Base-by-base conservation (phyloP, 495 filamentous ascomycete species). In the Aspergillus coremiiformis region DNA sequence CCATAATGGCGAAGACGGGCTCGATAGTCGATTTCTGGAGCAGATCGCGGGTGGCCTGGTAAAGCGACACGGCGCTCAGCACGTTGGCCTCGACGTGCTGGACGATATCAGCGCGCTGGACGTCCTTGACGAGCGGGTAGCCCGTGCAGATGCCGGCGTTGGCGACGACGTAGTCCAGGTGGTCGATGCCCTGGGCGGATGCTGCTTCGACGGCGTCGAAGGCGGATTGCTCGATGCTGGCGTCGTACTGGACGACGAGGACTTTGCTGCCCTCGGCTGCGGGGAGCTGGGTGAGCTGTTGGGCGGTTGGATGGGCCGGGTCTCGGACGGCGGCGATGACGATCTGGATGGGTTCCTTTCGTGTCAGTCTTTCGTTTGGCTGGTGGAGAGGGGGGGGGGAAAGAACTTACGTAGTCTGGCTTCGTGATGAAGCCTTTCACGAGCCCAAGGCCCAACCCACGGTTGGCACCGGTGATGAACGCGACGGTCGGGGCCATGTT, bases 131-230 rank as follows among this genome's bases (percentile, higher is more conserved):
- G 23, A 60, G 37, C 15, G 54, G 54, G 55, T 47, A 65, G 21
- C 33, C 21, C 14, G 64, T 42, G 33, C 57, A 51, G 7, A 72
- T 59, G 4, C 72, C 78, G 2, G 78, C 77, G 53, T 79, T 81
- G 50, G 78, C 75, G 32, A 82, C 61, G 9, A 80, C 69, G 14
- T 71, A 55, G 58, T 81, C 72, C 21, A 82, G 44, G 10, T 56
- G 23, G 15, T 29, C 46, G 57, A 80, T 62, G n/a, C 57, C 63
- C n/a, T n/a, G n/a, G n/a, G n/a, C n/a, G n/a, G n/a, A 7, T 71
- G 54, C 14, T 19, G 63, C 53, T 35, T 64, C 51, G 8, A 72
- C 62, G 1, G 59, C 59, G 12, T 50, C 47, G 20, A 58, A 47
- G 32, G 69, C 53, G 33, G 61, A 55, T 1, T 56, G 48, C 19